Evolutionary conservation across 306 rosid genomes (phyloP), one percentile per base, ranked within the genome.

Genomic region (Rosa multiflora): DNA sequence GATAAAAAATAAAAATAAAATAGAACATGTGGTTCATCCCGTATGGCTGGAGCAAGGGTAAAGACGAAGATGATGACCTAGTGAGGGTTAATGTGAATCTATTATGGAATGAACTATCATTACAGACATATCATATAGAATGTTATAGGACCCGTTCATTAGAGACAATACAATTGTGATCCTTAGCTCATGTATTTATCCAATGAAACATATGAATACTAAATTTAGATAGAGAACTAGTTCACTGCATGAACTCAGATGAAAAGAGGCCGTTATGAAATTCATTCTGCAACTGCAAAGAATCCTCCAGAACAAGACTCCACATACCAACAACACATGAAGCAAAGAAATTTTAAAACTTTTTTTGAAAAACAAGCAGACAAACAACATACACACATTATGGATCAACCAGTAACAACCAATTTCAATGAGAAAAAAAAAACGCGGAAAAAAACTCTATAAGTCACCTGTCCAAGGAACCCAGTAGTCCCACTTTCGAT

Each of bases 401-500:
- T 13, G 47, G 55, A 17, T 47, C 12, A 66, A 20, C 21, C 13
- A 21, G 52, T 51, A 56, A 18, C 43, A 12, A 68, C 23, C 23
- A 39, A 32, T 39, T 49, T 21, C 44, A 43, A 62, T 69, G 8
- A 55, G 1, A 6, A 0, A 52, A 51, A 72, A 10, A 14, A 0
- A 43, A 42, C 35, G 63, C 20, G 7, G 32, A 55, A 73, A 58
- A 68, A 58, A 80, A 75, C 43, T 78, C 76, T 77, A 63, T 44
- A 78, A 79, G 40, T 82, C 47, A 96, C 99, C 99, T 96, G 99
- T 63, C 99, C 99, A 77, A 96, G 99, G 86, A 96, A 96, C 74
- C 99, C 99, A 85, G 99, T 96, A 47, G 99, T 96, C 81, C 99
- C 99, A 89, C 99, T 96, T 88, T 93, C 99, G 79, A 96, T 95